phyloP scores from a whole-genome alignment of 768 basidiomycete species.

The Suillus spraguei region DNA sequence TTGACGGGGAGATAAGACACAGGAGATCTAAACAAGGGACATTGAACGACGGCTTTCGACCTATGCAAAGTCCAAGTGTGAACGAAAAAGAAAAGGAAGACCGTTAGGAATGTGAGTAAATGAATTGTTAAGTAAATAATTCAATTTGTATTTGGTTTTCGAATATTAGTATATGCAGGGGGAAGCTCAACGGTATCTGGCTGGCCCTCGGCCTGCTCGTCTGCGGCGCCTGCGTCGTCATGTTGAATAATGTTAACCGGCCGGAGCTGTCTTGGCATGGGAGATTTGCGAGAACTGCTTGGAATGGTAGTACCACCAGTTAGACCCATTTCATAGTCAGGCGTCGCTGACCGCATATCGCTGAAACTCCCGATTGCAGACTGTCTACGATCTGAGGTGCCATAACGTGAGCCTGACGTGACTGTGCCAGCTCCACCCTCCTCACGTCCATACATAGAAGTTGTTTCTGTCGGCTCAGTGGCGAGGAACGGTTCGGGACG shows the following conservation, averaged over 20 bases:
- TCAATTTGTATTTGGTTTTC: constrained; percentile 13
- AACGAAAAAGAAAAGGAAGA: neutral
- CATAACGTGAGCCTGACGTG: constrained; percentile 26
- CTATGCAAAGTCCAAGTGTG: neutral
- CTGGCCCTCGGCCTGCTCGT: constrained; percentile 37
- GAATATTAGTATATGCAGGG: constrained; percentile 77
- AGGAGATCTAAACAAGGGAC: neutral
- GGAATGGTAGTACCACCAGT: constrained; percentile 24
- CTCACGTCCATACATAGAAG: constrained; percentile 39
- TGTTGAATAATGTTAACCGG: constrained; percentile 84
- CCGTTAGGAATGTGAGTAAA: neutral
- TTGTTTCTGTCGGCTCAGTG: constrained; percentile 56
- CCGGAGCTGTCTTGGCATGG: constrained; percentile 52
- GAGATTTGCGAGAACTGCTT: constrained; percentile 38
- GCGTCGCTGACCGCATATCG: constrained; percentile 48
- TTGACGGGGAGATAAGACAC: neutral
- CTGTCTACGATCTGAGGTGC: constrained; percentile 26
- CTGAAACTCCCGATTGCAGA: constrained; percentile 30
- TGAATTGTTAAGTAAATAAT: neutral
- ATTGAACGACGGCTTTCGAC: neutral
- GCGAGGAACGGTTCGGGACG: constrained; percentile 77
- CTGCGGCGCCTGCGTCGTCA: constrained; percentile 74
- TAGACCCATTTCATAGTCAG: constrained; percentile 36
- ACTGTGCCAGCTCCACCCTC: constrained; percentile 26
- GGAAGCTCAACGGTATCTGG: constrained; percentile 82